Evolutionary conservation across 345 rosid species (phyloP), one percentile per base, ranked within the genome.

Genomic region (Ceriops decandra): DNA sequence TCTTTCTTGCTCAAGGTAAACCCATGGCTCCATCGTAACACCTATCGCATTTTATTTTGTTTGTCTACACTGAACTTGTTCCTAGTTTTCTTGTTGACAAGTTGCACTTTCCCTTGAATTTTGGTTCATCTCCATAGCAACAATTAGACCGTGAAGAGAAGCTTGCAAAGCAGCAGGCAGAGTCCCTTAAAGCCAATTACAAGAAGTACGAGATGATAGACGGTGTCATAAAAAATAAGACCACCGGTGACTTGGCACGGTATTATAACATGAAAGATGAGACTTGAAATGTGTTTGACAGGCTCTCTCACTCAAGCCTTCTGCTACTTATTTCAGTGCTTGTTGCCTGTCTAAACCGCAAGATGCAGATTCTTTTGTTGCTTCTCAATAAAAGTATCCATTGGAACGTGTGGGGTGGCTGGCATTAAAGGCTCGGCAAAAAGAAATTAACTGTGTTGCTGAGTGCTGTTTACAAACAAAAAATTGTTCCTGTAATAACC

Each of bases 131-230:
- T 69, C 21, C 67, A 31, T 24, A 93, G 98, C 24, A 66, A 35
- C 93, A 83, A 70, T 20, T 85, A 57, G 85, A 60, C 3, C 73
- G 75, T 38, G 93, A 88, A 75, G 85, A 83, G 72, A 79, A 86
- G 84, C 85, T 91, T 27, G 82, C 83, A 1, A 77, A 77, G 20
- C 84, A 80, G 77, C 97, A 95, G 68, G 53, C 22, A 7, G 90
- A 88, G 71, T 9, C 63, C 27, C 82, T 83, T 7, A 70, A 77
- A 46, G 81, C 84, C 13, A 79, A 76, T 67, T 60, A 75, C 24
- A 81, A 80, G 71, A 93, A 91, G 83, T 83, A 17, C 35, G 84
- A 76, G 52, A 54, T 73, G 76, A 64, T 85, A 1, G 90, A 87
- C 19, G 38, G 68, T n/a, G 69, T 85, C 47, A n/a, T 78, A 5